These are phyloP conservation scores for Stephania yunnanensis DNA, from an alignment of 164 flowering plant species.

Conservation along the genomic window DNA sequence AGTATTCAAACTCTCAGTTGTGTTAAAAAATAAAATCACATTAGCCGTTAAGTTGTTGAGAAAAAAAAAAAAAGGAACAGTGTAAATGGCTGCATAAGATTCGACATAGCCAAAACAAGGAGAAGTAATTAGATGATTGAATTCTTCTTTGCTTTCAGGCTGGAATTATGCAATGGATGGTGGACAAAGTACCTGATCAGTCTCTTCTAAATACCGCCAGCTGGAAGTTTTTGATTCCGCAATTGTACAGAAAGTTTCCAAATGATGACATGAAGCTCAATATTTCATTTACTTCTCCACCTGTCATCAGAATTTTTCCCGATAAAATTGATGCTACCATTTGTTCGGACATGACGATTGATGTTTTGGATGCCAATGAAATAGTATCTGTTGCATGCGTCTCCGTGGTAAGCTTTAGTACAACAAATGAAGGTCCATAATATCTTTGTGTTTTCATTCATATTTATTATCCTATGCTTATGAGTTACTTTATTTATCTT, in stretches of 20 bases:
- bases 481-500: no score
- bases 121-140: background rate
- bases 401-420: conserved; percentile 55
- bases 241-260: conserved; percentile 81
- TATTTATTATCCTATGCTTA: background rate
- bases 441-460: background rate
- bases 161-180: conserved; percentile 70
- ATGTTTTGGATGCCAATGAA: conserved; percentile 60
- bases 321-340: conserved; percentile 44
- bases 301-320: conserved; percentile 41
- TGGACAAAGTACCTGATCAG: conserved; percentile 78
- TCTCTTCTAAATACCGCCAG: conserved; percentile 83
- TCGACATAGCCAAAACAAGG: no score
- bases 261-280: conserved; percentile 78
- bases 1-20: no score
- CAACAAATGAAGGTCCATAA: background rate
- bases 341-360: conserved; percentile 57
- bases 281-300: conserved; percentile 63
- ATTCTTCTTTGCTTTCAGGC: conserved; percentile 37
- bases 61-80: no score
- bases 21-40: no score
- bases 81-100: no score
- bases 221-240: conserved; percentile 84
- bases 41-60: no score
- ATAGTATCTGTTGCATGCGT: conserved; percentile 76